Conservation (phyloP, 1,139 yeast genomes). For the Geotrichum cucujoidarum region DNA sequence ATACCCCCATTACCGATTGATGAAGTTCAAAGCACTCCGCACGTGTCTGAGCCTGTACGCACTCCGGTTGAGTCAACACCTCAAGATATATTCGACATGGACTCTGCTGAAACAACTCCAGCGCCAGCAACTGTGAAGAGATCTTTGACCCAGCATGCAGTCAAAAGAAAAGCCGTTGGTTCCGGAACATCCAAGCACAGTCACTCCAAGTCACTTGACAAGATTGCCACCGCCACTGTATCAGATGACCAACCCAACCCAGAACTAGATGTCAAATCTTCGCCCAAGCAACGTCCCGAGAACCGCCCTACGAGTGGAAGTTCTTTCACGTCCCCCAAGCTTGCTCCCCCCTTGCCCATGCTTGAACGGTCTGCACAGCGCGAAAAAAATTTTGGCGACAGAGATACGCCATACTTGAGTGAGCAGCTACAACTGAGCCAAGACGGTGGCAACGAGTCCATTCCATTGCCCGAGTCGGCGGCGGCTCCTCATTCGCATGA, state of each 20-base stretch:
- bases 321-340: conserved; percentile 1
- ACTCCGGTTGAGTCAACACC: background rate
- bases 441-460: background rate
- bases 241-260: background rate
- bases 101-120: background rate
- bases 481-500: conserved; percentile 1
- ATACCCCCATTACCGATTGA: background rate
- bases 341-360: conserved; percentile 12
- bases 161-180: conserved; percentile 16
- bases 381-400: conserved; percentile 2
- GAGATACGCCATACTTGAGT: background rate
- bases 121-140: background rate
- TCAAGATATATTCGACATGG: conserved; percentile 7
- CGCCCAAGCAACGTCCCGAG: too few species aligned
- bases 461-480: conserved; percentile 10
- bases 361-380: conserved; percentile 5
- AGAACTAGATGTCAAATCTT: too few species aligned
- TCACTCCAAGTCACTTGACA: background rate
- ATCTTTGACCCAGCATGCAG: conserved; percentile 1
- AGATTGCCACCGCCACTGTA: background rate
- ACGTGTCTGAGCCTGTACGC: background rate
- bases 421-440: background rate
- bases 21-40: background rate
- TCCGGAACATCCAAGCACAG: conserved; percentile 2
- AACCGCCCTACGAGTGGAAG: too few species aligned